These are phyloP conservation scores for Xylaria nigripes DNA, from an alignment of 495 filamentous ascomycete genomes.

Conservation along the genomic window DNA sequence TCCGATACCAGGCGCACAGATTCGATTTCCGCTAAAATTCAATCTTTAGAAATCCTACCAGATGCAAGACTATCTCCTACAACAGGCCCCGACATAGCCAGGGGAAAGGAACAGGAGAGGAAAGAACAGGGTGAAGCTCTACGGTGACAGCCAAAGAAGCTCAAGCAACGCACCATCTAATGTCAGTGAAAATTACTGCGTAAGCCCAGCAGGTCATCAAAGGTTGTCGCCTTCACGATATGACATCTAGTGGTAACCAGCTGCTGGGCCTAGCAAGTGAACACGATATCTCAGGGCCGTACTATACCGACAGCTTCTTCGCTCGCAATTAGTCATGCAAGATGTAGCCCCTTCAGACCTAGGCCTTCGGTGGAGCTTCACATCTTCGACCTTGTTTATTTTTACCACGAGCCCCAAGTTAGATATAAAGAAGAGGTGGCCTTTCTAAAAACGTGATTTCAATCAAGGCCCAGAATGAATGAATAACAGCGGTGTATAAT, in stretches of 20 bases:
- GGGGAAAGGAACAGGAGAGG: constrained; percentile 7
- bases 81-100: constrained; percentile 9
- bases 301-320: background rate
- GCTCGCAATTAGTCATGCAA: background rate
- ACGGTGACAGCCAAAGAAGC: constrained; percentile 4
- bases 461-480: background rate
- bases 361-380: background rate
- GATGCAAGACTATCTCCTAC: constrained; percentile 25
- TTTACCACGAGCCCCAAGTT: background rate
- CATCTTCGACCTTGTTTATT: background rate
- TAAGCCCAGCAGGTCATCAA: background rate
- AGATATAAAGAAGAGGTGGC: background rate
- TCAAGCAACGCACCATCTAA: background rate
- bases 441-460: background rate
- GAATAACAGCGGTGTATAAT: background rate
- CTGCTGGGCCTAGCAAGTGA: background rate
- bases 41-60: constrained; percentile 31
- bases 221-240: background rate
- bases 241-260: background rate
- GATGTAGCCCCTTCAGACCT: background rate
- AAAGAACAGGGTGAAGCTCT: constrained; percentile 10
- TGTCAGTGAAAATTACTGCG: background rate
- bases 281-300: background rate
- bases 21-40: constrained; percentile 21
- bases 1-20: constrained; percentile 30